phyloP scores from a whole-genome alignment of 164 flowering plant species.

The Cinnamomum micranthum region DNA sequence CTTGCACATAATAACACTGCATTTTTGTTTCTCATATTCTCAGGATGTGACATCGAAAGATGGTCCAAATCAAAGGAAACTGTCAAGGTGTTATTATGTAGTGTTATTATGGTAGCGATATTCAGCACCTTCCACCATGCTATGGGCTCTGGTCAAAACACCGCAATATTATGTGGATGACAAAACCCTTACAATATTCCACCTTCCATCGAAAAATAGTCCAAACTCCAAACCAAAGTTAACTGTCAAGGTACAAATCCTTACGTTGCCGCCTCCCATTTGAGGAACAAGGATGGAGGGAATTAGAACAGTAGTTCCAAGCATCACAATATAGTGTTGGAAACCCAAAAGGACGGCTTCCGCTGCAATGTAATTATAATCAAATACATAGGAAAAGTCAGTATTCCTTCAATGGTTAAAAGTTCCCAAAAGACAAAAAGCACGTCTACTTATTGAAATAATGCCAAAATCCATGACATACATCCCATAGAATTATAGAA shows the following conservation, averaged over 20 bases:
- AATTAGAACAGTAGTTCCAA: slow-evolving; percentile 58
- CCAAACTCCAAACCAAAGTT: neutral
- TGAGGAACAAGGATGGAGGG: slow-evolving; percentile 55
- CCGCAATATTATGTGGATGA: neutral
- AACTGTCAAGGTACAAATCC: slow-evolving; percentile 2
- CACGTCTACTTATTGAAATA: neutral
- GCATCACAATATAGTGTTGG: slow-evolving; percentile 64
- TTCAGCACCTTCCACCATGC: no score
- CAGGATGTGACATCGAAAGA: no score
- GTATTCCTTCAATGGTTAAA: neutral
- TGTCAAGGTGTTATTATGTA: no score
- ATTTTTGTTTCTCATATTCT: no score
- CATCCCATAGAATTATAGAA: neutral
- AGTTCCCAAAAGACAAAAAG: neutral
- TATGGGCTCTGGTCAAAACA: no score
- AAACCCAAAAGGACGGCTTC: slow-evolving; percentile 61
- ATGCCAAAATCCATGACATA: neutral
- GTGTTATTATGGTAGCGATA: no score
- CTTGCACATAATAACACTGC: no score
- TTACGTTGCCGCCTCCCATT: slow-evolving; percentile 62
- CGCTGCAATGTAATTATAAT: slow-evolving; percentile 25
- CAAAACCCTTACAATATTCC: neutral
- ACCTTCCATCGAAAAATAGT: neutral
- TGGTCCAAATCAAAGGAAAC: no score
- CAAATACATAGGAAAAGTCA: neutral